Evolutionary conservation across 2,329 filamentous ascomycete genomes (phyloP), one percentile per base, ranked within the genome.

Genomic region (Paraphoma chrysanthemicola): DNA sequence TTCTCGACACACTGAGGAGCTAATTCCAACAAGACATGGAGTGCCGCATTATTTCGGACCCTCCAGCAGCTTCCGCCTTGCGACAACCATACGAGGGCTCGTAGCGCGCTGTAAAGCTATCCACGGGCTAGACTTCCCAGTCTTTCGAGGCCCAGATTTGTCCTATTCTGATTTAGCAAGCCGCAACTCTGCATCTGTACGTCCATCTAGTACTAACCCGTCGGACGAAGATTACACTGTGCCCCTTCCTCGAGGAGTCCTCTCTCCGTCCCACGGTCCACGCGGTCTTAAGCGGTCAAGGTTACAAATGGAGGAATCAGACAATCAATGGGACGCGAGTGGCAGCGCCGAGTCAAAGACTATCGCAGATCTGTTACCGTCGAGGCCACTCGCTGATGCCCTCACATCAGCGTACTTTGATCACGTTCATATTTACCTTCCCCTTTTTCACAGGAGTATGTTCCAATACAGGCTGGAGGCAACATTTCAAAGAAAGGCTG

Each of bases 351-450:
- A 43, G 12, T 14, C 28, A 48, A 50, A 59, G 10, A 64, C 63
- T 7, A 60, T 70, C 12, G 66, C 53, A 18, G 62, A 66, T 29
- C 68, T 53, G 64, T 57, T 81, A 12, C 79, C 78, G 1, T 55
- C 69, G 1, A 72, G 67, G 44, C 68, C 74, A 3, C 68, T 75
- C 17, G 72, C 78, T 2, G 78, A 80, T 53, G 64, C 71, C 5
- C 75, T 79, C 7, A 59, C 79, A 1, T 58, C 72, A 1, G 76
- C 78, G 2, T 81, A 75, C 60, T 81, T 81, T 53, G 71, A 77
- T 33, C 57, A 59, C 5, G 70, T 80, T 14, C 78, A 80, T 54
- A 75, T 66, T 18, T 65, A 62, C 33, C 53, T 79, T 52, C 71
- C 79, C 18, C 33, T 80, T 1, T 79, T 80, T 50, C 75, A 79